phyloP scores from a whole-genome alignment of 495 filamentous ascomycete species.

The Lindgomyces ingoldianus region DNA sequence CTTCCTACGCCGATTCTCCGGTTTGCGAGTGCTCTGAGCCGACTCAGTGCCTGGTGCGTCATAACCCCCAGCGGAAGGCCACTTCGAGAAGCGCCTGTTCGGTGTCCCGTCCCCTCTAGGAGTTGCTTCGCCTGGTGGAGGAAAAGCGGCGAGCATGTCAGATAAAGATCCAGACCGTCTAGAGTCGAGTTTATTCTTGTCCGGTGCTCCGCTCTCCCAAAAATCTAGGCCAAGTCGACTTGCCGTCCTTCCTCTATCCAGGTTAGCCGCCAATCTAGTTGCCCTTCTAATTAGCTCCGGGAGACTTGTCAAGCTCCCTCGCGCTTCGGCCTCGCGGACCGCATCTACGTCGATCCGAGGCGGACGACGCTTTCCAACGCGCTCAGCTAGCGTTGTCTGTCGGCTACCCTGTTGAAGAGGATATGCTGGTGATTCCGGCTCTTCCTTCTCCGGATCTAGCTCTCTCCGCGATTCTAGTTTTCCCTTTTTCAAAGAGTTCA shows the following conservation, averaged over 20 bases:
- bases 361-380: constrained; percentile 59
- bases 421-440: constrained; percentile 22
- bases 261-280: constrained; percentile 79
- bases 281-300: constrained; percentile 88
- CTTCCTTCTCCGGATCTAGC: constrained; percentile 25
- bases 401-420: constrained; percentile 33
- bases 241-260: constrained; percentile 83
- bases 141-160: constrained; percentile 90
- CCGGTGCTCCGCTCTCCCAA: constrained; percentile 46
- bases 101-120: constrained; percentile 41
- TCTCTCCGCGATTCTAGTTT: constrained; percentile 20
- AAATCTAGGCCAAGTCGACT: constrained; percentile 62
- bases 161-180: constrained; percentile 68
- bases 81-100: constrained; percentile 42
- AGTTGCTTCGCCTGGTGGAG: constrained; percentile 69
- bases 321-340: constrained; percentile 72
- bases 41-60: neutral
- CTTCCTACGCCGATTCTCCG: constrained; percentile 42
- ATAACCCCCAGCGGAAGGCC: constrained; percentile 22
- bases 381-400: constrained; percentile 41
- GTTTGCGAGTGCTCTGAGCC: constrained; percentile 18
- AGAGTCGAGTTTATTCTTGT: constrained; percentile 44
- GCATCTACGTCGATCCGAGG: constrained; percentile 77
- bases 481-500: constrained; percentile 23
- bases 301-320: constrained; percentile 86